Base-by-base conservation (phyloP, 129 eudicot genomes). In the carrot (Daucus carota) region DNA sequence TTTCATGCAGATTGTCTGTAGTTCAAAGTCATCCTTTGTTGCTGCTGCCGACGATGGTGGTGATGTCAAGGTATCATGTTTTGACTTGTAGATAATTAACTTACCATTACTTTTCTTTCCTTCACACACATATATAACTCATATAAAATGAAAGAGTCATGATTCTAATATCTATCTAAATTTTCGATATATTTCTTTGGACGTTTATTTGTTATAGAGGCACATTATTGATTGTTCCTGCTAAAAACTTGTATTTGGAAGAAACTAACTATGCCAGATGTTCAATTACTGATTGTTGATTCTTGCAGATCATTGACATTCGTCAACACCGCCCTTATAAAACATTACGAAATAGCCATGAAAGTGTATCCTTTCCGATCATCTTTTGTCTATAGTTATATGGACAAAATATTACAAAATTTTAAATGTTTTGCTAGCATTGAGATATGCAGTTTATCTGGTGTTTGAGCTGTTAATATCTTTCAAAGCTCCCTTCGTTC, bases 31-130 rank as follows among this genome's bases (percentile, higher is more conserved):
- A 31, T 84, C 96, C 50, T 94, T 91, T 84, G 85, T 91, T 75
- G 97, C 96, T 75, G 96, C 99, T 66, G 96, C 97, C 41, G 99
- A 94, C 82, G 99, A 94, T 54, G 78, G 91, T 82, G 97, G 98
- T 79, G 92, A 93, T 90, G 89, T 93, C 47, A 93, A 93, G 97
- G 98, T 93, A 81, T 80, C 66, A 9, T 11, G 26, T 28, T 43
- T 50, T 70, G 22, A 29, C 20, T 63, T 4, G 62, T 52, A 47
- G 66, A 28, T 34, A 17, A 42, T 29, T 63, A 13, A 17, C 10
- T 9, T 34, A 28, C 38, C 41, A 41, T 47, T 20, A 3, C 63
- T 76, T 31, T 33, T 60, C 29, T 77, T 50, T 73, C n/a, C n/a
- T 28, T 73, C 75, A 59, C 16, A 12, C 17, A 26, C 33, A 1